Evolutionary conservation across 768 basidiomycete species (phyloP).

Genomic region (Boletales sp.): DNA sequence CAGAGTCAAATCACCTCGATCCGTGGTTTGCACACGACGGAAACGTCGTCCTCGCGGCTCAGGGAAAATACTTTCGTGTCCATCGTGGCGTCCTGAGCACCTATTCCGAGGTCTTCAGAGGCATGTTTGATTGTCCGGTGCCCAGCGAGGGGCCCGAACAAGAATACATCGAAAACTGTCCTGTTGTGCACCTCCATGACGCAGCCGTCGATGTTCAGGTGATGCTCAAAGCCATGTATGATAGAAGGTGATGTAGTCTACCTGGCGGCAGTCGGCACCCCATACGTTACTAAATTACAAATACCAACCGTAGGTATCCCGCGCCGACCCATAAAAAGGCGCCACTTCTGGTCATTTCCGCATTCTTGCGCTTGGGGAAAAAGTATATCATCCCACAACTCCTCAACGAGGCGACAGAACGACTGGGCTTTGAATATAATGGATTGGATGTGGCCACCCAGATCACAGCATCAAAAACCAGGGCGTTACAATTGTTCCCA

Average conservation of each 20-base stretch:
- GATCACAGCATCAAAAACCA: too few relatives aligned
- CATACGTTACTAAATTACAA: too few relatives aligned
- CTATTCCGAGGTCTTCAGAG: constrained; percentile 30
- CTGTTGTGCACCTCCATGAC: too few relatives aligned
- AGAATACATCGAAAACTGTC: background rate
- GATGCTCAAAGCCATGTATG: too few relatives aligned
- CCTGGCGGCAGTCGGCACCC: too few relatives aligned
- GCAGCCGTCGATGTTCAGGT: too few relatives aligned
- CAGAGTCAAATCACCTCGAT: background rate
- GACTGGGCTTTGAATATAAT: background rate
- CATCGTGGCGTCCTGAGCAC: constrained; percentile 25
- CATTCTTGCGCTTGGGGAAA: constrained; percentile 14
- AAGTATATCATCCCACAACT: constrained; percentile 15
- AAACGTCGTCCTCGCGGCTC: constrained; percentile 24
- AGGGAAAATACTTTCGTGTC: constrained; percentile 28
- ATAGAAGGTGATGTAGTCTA: too few relatives aligned
- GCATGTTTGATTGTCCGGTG: constrained; percentile 21
- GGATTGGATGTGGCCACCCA: background rate
- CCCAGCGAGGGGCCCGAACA: constrained; percentile 2
- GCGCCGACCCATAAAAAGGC: background rate
- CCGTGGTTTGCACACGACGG: constrained; percentile 23
- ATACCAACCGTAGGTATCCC: constrained; percentile 2
- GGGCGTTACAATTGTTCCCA: background rate
- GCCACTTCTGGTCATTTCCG: background rate
- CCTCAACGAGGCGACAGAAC: constrained; percentile 5